phyloP scores from a whole-genome alignment of 2,329 filamentous ascomycete species.

The Diplocarpon rosae region DNA sequence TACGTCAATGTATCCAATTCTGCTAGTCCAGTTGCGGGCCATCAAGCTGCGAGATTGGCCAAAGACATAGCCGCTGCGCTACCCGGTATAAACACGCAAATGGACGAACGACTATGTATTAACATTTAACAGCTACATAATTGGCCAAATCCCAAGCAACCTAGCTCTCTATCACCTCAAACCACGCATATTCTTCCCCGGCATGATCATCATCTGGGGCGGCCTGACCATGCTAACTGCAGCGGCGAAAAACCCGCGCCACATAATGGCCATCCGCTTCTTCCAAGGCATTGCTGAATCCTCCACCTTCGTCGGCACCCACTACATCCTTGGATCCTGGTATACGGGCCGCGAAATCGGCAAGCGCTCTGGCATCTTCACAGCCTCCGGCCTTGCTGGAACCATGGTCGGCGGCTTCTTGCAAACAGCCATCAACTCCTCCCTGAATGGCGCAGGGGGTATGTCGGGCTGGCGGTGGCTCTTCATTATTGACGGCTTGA shows the following conservation, averaged over 20 bases:
- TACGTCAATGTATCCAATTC: conserved; percentile 6
- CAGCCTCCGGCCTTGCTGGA: conserved; percentile 45
- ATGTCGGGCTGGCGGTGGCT: conserved; percentile 41
- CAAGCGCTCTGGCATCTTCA: conserved; percentile 51
- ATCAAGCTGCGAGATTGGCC: not conserved
- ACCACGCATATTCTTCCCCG: conserved; percentile 52
- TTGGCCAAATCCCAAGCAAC: conserved; percentile 52
- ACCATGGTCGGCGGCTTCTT: conserved; percentile 54
- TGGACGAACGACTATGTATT: not conserved
- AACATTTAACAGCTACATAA: conserved; percentile 28
- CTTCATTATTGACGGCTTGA: conserved; percentile 41
- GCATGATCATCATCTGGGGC: conserved; percentile 54
- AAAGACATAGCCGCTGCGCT: not conserved
- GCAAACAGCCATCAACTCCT: conserved; percentile 33
- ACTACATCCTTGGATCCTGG: conserved; percentile 51
- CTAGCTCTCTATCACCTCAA: conserved; percentile 51
- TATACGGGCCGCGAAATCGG: conserved; percentile 50
- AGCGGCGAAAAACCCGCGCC: conserved; percentile 36
- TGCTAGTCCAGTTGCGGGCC: not conserved
- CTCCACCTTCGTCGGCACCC: conserved; percentile 44
- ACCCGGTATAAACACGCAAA: not conserved
- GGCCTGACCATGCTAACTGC: conserved; percentile 51
- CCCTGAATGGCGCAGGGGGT: conserved; percentile 33
- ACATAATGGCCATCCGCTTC: conserved; percentile 50
- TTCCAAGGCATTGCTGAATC: conserved; percentile 45